Evolutionary conservation across 2,329 filamentous ascomycete species (phyloP).

Genomic region (Chalaropsis thielavioides): DNA sequence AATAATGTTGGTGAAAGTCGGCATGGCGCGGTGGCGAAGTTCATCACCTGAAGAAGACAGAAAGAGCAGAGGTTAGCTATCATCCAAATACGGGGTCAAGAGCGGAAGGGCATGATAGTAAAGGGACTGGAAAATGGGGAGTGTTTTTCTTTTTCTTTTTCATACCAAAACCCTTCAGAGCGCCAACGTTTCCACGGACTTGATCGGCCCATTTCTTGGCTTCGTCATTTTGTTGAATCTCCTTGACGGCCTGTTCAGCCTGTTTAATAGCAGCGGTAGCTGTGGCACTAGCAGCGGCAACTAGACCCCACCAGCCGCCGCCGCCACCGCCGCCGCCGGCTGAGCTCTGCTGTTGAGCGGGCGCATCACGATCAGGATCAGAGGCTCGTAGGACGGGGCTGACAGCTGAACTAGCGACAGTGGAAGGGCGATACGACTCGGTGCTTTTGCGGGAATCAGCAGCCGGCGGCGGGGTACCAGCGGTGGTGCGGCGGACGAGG

Average conservation of each 20-base stretch:
- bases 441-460: slow-evolving; percentile 50
- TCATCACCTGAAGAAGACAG: slow-evolving; percentile 53
- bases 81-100: not conserved
- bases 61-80: not conserved
- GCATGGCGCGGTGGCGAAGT: slow-evolving; percentile 69
- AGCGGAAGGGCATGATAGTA: slow-evolving; percentile 17
- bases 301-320: slow-evolving; percentile 78
- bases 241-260: slow-evolving; percentile 82
- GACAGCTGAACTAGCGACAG: slow-evolving; percentile 57
- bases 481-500: slow-evolving; percentile 47
- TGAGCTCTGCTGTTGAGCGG: slow-evolving; percentile 37
- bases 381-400: slow-evolving; percentile 25
- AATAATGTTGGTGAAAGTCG: slow-evolving; percentile 87
- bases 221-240: slow-evolving; percentile 92
- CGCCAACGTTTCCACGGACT: slow-evolving; percentile 74
- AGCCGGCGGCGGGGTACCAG: slow-evolving; percentile 21
- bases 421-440: slow-evolving; percentile 53
- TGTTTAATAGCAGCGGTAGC: slow-evolving; percentile 63
- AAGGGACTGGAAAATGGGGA: slow-evolving; percentile 22
- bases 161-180: slow-evolving; percentile 60
- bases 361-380: slow-evolving; percentile 32
- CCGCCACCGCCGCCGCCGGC: slow-evolving; percentile 25
- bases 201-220: slow-evolving; percentile 94
- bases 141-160: slow-evolving; percentile 21
- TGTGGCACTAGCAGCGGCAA: slow-evolving; percentile 39